These are phyloP conservation scores for Suhomyces kilbournensis DNA, from an alignment of 805 yeast species.

Conservation along the genomic window DNA sequence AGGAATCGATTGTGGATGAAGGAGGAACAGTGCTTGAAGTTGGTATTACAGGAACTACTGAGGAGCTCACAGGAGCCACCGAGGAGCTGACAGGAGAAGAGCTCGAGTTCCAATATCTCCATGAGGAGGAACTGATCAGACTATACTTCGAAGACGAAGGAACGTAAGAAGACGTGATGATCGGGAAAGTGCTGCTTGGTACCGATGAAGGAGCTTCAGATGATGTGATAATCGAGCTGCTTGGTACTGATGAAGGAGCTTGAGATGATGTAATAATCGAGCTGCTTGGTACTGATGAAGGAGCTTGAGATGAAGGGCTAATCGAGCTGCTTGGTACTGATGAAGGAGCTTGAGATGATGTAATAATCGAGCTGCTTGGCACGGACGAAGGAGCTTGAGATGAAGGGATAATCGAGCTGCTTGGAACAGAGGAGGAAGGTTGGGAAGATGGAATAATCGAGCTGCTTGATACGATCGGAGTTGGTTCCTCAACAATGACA, in stretches of 20 bases:
- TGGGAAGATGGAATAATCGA: too few relatives aligned
- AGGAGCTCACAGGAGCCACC: background rate
- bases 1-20: background rate
- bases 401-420: too few relatives aligned
- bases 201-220: background rate
- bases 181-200: background rate
- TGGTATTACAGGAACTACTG: background rate
- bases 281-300: background rate
- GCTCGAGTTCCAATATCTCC: background rate
- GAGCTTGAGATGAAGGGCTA: background rate
- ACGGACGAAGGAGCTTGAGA: slow-evolving; percentile 1
- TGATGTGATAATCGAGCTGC: background rate
- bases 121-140: background rate
- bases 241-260: background rate
- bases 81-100: background rate
- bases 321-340: background rate
- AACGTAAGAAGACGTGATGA: background rate
- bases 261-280: background rate
- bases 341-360: background rate
- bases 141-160: background rate
- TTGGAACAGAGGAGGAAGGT: too few relatives aligned
- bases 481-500: slow-evolving; percentile 12
- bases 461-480: background rate
- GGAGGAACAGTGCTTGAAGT: background rate
- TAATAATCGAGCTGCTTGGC: slow-evolving; percentile 2